phyloP scores from a whole-genome alignment of 2,329 filamentous ascomycete genomes.

The Phialophora verrucosa region DNA sequence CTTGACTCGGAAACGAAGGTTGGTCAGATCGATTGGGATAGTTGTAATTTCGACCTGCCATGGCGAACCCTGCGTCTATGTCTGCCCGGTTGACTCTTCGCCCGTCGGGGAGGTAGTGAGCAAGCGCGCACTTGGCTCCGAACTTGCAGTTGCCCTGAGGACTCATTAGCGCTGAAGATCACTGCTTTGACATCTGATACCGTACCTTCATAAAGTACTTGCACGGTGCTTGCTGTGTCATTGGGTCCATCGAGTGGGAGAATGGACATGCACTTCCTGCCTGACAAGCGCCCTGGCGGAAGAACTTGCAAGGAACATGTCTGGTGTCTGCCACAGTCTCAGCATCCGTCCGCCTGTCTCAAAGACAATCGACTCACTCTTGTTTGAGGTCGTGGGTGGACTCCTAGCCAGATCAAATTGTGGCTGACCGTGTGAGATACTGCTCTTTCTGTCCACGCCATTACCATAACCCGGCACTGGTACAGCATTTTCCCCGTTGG shows the following conservation, averaged over 20 bases:
- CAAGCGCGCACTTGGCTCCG: constrained; percentile 94
- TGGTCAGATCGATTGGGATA: constrained; percentile 67
- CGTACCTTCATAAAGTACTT: constrained; percentile 98
- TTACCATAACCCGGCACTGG: constrained; percentile 32
- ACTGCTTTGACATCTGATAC: constrained; percentile 20
- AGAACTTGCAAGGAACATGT: constrained; percentile 99
- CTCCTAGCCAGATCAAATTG: constrained; percentile 54
- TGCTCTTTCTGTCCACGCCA: constrained; percentile 32
- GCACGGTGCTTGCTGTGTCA: constrained; percentile 85
- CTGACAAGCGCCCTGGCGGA: constrained; percentile 92
- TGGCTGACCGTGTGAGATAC: constrained; percentile 37
- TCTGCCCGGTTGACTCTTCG: constrained; percentile 81
- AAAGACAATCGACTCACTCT: constrained; percentile 42
- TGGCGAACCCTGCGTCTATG: constrained; percentile 55
- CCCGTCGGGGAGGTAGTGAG: constrained; percentile 92
- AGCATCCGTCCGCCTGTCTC: constrained; percentile 5
- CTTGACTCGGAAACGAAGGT: constrained; percentile 66
- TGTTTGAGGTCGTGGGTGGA: constrained; percentile 53
- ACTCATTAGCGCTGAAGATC: not conserved
- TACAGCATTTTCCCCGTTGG: constrained; percentile 33
- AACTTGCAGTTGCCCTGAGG: constrained; percentile 96
- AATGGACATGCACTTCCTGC: constrained; percentile 96
- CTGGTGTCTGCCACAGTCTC: constrained; percentile 72
- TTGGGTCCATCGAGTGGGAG: constrained; percentile 85
- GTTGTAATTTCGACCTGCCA: constrained; percentile 42